These are phyloP conservation scores for Cutaneotrichosporon dermatis DNA, from an alignment of 1,284 basidiomycete species.

Conservation along the genomic window DNA sequence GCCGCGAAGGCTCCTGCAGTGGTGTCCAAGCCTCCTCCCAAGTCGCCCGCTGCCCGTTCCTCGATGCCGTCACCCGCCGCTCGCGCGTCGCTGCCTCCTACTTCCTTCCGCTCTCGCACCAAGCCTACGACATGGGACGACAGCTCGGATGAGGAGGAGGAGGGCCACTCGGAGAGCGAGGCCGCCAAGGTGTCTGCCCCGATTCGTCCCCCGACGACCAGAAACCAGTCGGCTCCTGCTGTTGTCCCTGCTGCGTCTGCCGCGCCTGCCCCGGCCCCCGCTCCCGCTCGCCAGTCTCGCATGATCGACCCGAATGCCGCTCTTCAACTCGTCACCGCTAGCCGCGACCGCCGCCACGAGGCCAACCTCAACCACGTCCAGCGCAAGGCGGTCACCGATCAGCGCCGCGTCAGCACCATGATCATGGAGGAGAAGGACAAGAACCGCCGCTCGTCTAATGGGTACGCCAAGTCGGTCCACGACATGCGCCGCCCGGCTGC, in stretches of 20 bases:
- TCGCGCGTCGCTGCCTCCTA: not conserved
- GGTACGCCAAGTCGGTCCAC: not conserved
- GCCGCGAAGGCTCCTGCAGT: not conserved
- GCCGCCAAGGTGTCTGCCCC: not conserved
- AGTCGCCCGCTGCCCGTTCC: too few relatives aligned
- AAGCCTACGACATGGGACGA: slow-evolving; percentile 18
- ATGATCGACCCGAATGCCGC: slow-evolving; percentile 15
- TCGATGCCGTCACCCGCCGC: not conserved
- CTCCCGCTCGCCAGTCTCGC: slow-evolving; percentile 29
- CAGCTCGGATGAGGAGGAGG: slow-evolving; percentile 14
- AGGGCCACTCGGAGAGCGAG: slow-evolving; percentile 16
- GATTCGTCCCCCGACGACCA: slow-evolving; percentile 3
- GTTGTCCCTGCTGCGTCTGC: too few relatives aligned
- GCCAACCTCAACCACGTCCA: slow-evolving; percentile 28
- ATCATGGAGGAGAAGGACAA: slow-evolving; percentile 1
- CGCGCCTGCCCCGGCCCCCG: not conserved
- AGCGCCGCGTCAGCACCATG: slow-evolving; percentile 15
- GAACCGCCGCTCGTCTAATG: not conserved
- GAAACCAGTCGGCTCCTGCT: slow-evolving; percentile 17
- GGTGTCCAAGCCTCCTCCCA: not conserved
- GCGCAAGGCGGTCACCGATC: slow-evolving; percentile 23
- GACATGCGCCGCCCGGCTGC: not conserved
- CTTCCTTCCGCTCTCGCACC: slow-evolving; percentile 17
- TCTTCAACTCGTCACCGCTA: slow-evolving; percentile 30
- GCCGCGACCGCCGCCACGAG: slow-evolving; percentile 32